Percentiles rank a stretch among this genome's conserved stretches.
These are phyloP conservation scores for Neurospora sp. DNA, from an alignment of 495 filamentous ascomycete genomes.

Conservation along the genomic window DNA sequence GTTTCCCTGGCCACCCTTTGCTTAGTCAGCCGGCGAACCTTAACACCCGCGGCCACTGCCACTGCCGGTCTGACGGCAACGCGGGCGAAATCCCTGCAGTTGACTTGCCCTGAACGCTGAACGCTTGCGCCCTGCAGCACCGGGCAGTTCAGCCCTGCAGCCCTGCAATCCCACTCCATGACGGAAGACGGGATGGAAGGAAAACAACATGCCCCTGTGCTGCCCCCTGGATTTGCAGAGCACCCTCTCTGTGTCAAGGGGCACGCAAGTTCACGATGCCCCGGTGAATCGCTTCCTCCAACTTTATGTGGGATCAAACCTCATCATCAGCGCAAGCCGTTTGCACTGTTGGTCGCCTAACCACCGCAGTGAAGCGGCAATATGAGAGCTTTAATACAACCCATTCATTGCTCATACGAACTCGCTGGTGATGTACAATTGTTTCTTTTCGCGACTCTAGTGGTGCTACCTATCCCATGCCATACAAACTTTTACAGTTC, in stretches of 20 bases:
- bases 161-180: neutral
- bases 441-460: neutral
- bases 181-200: neutral
- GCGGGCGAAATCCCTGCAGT: neutral
- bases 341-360: neutral
- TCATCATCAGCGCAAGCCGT: neutral
- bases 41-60: neutral
- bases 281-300: neutral
- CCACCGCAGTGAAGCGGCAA: neutral
- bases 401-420: neutral
- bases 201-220: neutral
- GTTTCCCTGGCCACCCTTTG: conserved; percentile 4
- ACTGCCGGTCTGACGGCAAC: neutral
- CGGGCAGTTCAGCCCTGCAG: neutral
- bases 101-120: neutral
- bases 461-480: neutral
- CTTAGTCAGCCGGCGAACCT: conserved; percentile 19
- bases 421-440: neutral
- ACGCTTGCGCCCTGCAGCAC: neutral
- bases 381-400: neutral
- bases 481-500: neutral
- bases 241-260: neutral
- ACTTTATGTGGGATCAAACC: neutral
- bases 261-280: neutral
- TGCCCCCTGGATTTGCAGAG: neutral